Percentiles rank a stretch among this genome's conserved stretches.
Evolutionary conservation across 805 yeast genomes (phyloP).

Genomic region (Candida saitoana): DNA sequence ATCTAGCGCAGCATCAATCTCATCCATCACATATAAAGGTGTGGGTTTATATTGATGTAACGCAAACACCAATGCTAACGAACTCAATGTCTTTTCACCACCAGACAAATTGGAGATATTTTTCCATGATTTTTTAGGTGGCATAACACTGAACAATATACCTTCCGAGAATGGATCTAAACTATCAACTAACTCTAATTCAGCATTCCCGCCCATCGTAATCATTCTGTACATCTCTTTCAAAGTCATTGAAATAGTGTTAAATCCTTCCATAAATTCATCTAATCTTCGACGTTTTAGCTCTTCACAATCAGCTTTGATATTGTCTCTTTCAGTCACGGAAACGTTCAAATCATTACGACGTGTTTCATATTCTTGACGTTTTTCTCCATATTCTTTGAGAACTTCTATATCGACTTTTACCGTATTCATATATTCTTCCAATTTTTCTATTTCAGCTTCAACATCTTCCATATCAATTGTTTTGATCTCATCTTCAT

Average conservation of each 20-base stretch:
- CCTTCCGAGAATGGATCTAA: constrained; percentile 99
- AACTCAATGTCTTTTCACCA: constrained; percentile 94
- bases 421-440: constrained; percentile 51
- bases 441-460: constrained; percentile 49
- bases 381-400: constrained; percentile 69
- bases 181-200: constrained; percentile 89
- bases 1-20: constrained; percentile 97
- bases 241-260: constrained; percentile 75
- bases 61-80: constrained; percentile 93
- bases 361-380: constrained; percentile 59
- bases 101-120: constrained; percentile 93
- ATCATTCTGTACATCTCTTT: constrained; percentile 98
- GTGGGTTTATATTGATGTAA: constrained; percentile 95
- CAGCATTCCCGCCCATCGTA: constrained; percentile 99
- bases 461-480: constrained; percentile 48
- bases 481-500: constrained; percentile 48
- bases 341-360: constrained; percentile 66
- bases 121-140: constrained; percentile 97
- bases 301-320: constrained; percentile 59
- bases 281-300: constrained; percentile 70
- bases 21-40: constrained; percentile 97
- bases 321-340: constrained; percentile 59
- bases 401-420: constrained; percentile 70
- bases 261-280: constrained; percentile 93
- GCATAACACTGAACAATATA: constrained; percentile 95